Evolutionary conservation across 1,284 basidiomycete genomes (phyloP), one percentile per base, ranked within the genome.

Genomic region (Takashimella tepidaria): DNA sequence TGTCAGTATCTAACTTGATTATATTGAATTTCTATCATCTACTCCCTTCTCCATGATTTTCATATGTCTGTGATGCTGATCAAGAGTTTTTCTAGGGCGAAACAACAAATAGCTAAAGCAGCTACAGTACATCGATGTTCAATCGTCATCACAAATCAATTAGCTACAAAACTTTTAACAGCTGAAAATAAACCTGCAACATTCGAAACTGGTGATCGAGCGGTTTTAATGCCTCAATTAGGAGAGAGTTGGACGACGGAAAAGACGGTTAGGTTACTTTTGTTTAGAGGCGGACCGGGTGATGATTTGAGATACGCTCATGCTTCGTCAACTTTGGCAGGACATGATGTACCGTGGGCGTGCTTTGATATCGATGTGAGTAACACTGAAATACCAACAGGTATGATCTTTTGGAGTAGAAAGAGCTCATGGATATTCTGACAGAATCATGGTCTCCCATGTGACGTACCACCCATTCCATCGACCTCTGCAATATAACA

Each of bases 161-260:
- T 76, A 47, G 74, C 74, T 1, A 77, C 75, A 3, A 76, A 76
- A 51, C 60, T 75, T 5, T 50, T 73, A 12, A 72, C 69, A 1
- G 60, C 60, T 16, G 70, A 70, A 11, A 72, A 72, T 56, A 70
- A 72, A 52, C 70, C 68, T 1, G 66, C 68, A 0, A 75, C 69
- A 20, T 73, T 74, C 46, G 73, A 74, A 31, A 69, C 69, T 0
- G 71, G 73, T 1, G 73, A 74, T 41, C 58, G 69, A 20, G 74
- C 74, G 1, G 65, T 76, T 1, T 62, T 77, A 6, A 74, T 74
- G 69, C 74, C 74, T 40, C 72, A 75, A 50, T 61, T 77, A 0
- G 73, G 73, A 69, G 22, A 47, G 63, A 25, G n/a, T 5, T 76
- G 74, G 74, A 67, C 66, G 21, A 71, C 69, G 3, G 62, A 67